These are phyloP conservation scores for Fusarium globosum DNA, from an alignment of 2,329 filamentous ascomycete species.

Conservation along the genomic window DNA sequence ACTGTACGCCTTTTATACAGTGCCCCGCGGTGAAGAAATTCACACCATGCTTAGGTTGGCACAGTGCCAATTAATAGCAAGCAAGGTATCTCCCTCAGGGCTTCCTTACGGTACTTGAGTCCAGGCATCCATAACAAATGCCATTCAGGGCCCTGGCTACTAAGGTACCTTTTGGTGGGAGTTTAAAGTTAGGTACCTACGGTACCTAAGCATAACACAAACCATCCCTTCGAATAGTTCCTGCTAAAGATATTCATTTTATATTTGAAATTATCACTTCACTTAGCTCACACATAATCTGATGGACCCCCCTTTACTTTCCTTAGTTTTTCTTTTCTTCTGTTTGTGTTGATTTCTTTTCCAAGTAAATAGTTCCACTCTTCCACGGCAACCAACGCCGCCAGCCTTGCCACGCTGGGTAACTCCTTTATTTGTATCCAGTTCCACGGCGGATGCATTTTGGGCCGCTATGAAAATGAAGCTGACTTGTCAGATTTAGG, in stretches of 20 bases:
- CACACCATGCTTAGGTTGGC: slow-evolving; percentile 15
- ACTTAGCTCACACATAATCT: slow-evolving; percentile 25
- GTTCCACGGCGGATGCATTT: slow-evolving; percentile 28
- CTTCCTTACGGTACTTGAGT: neutral
- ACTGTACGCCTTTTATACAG: slow-evolving; percentile 25
- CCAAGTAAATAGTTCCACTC: slow-evolving; percentile 44
- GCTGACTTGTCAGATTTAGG: slow-evolving; percentile 30
- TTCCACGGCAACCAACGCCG: slow-evolving; percentile 43
- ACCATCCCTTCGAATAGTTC: neutral
- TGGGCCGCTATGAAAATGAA: slow-evolving; percentile 21
- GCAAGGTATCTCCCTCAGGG: slow-evolving; percentile 4
- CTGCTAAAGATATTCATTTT: slow-evolving; percentile 13
- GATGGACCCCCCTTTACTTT: slow-evolving; percentile 16
- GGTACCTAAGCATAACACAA: slow-evolving; percentile 8
- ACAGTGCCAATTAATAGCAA: slow-evolving; percentile 16
- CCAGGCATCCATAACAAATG: slow-evolving; percentile 7
- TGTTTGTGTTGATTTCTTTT: slow-evolving; percentile 41
- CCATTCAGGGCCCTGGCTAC: slow-evolving; percentile 17
- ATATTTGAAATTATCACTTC: slow-evolving; percentile 11
- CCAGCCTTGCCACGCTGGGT: slow-evolving; percentile 40
- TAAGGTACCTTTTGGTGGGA: neutral
- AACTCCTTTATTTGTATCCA: slow-evolving; percentile 38
- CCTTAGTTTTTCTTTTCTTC: slow-evolving; percentile 19
- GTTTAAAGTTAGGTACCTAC: neutral
- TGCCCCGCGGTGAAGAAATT: slow-evolving; percentile 33